Base-by-base conservation (phyloP, 768 basidiomycete genomes). In the Panaeolus papilionaceus region DNA sequence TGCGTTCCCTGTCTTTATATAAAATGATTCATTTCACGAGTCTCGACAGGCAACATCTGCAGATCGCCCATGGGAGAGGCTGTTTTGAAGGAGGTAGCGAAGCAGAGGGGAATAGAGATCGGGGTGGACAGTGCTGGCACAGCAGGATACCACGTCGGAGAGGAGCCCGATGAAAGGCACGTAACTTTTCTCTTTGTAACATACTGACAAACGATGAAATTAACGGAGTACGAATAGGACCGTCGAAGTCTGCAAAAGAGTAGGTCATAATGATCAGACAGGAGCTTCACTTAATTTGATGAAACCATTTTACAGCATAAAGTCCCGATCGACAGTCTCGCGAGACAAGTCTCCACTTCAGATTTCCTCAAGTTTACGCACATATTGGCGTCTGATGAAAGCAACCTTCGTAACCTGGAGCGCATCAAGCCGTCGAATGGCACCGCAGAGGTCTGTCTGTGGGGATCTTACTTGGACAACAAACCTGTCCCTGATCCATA, bases 21-120 rank as follows among this genome's bases (percentile, higher is more conserved):
- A 16, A 44, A 44, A 18, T 18, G 5, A 16, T 14, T 6, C 16
- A 44, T 62, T 9, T 66, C 49, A 58, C 16, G 44, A 10, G 28
- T 20, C n/a, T 61, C 64, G 40, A 64, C 69, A 84, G 92, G 92
- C 12, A 94, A 94, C 75, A 94, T 94, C 67, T 94, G 94, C 75
- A 90, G 95, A 39, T 95, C 93, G 26, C 95, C 95, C 0, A 94
- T 97, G 89, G 95, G 94, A 38, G 94, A 96, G 79, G 95, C 94
- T 2, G 92, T 96, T 26, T 83, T 96, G 38, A 83, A 80, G 68
- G 84, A 93, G 64, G 84, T 88, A 66, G 92, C 92, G 9, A 78
- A 82, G 62, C 84, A 89, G 72, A 88, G 92, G 39, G 88, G 88
- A 12, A 73, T 93, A 45, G 84, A 90, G 62, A 83, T 96, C 68